A percentile compares a stretch with the other conserved stretches of the same genome.
phyloP scores from a whole-genome alignment of 257 asterid genomes.

The Primulina eburnea region DNA sequence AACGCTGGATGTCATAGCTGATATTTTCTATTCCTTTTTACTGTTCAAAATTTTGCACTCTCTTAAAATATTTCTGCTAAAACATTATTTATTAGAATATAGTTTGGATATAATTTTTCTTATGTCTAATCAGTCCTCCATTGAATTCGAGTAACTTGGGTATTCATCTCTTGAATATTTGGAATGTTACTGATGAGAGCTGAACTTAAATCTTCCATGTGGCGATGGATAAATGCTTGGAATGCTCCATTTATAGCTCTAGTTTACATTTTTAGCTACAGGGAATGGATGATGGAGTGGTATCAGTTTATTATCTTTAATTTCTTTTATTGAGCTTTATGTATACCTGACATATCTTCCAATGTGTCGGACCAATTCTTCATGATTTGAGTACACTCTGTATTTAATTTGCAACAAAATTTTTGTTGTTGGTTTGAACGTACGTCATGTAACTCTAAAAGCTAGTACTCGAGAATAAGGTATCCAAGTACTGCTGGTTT shows the following conservation, averaged over 20 bases:
- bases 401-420: neutral
- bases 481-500: neutral
- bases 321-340: neutral
- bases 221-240: neutral
- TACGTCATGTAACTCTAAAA: neutral
- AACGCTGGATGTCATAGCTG: constrained; percentile 25
- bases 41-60: constrained; percentile 2
- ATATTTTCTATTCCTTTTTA: constrained; percentile 19
- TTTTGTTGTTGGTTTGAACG: neutral
- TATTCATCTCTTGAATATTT: neutral
- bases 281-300: neutral
- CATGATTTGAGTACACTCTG: neutral
- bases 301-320: too few species aligned
- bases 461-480: too few species aligned
- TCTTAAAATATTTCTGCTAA: constrained; percentile 14
- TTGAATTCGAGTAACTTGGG: neutral
- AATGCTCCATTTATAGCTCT: neutral
- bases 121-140: neutral
- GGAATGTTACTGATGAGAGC: neutral
- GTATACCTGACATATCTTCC: neutral
- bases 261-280: neutral
- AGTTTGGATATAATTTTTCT: constrained; percentile 13
- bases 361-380: neutral
- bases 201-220: neutral
- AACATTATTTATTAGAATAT: constrained; percentile 26